Base-by-base conservation (phyloP, 352 stramenopile genomes). In the Pythium insidiosum region DNA sequence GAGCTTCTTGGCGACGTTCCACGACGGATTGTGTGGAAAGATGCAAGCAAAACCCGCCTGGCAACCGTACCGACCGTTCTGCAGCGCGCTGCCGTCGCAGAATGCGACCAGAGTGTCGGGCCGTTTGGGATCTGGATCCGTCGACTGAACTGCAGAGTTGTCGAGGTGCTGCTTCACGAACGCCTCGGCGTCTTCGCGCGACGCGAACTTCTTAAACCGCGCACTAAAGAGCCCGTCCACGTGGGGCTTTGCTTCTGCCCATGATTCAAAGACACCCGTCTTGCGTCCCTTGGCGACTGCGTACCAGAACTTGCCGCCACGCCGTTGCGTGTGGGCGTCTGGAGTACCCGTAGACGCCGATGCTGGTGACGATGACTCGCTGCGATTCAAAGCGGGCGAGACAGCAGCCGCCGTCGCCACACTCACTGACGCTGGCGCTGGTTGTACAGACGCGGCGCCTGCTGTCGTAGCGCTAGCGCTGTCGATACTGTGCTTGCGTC, bases 11-110 rank as follows among this genome's bases (percentile, higher is more conserved):
- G 50, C 50, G n/a, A 91, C 63, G 36, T 88, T 81, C 79, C 73
- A 91, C 7, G 58, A 38, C 12, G 65, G 36, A 11, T 53, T 54
- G 37, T 91, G 73, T 5, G 79, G 79, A 29, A 91, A 88, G 34
- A 91, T 75, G 24, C 79, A 91, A 11, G 75, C 79, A 38, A 73
- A 91, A 0, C 73, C 78, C 0, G 73, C 78, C 12, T 67, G 64
- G 38, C 74, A 84, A 4, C 56, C 57, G 5, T 56, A 58, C 5
- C 40, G 68, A 24, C 73, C 73, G 35, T 91, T 88, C 30, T 78
- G 45, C 16, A 88, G 51, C 2, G 75, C 78, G 33, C 73, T 88
- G 0, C 73, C 78, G 48, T 86, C 78, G 51, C 78, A 91, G 31
- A 91, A 91, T 0, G 74, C 75, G n/a, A 88, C 73, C 15, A 88